Percentiles rank a stretch among this genome's conserved stretches.
phyloP scores from a whole-genome alignment of 192 early-diverging fungal species.

The Backusella tarrabulga region DNA sequence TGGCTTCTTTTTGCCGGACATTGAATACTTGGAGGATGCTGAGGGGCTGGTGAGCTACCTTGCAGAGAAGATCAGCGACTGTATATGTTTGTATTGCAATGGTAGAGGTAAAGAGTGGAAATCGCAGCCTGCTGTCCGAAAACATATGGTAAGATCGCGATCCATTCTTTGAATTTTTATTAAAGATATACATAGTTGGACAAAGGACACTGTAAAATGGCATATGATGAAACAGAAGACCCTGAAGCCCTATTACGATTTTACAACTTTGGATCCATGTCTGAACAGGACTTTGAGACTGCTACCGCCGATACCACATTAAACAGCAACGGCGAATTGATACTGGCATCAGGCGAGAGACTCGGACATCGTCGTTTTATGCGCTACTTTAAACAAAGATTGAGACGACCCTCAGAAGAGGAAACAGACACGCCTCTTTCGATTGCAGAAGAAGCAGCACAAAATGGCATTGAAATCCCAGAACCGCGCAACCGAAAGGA shows the following conservation, averaged over 20 bases:
- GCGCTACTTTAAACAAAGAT: slow-evolving; percentile 22
- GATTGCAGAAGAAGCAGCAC: neutral
- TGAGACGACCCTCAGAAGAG: neutral
- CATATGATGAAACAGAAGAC: slow-evolving; percentile 89
- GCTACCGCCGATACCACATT: neutral
- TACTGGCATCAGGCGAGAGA: slow-evolving; percentile 15
- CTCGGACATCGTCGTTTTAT: slow-evolving; percentile 21
- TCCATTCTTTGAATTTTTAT: no score
- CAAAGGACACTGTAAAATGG: slow-evolving; percentile 96
- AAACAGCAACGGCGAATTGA: slow-evolving; percentile 10
- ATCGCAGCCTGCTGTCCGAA: slow-evolving; percentile 84
- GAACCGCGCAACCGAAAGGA: slow-evolving; percentile 13
- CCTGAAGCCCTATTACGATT: slow-evolving; percentile 87
- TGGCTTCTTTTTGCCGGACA: slow-evolving; percentile 95
- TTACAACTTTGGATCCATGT: slow-evolving; percentile 84
- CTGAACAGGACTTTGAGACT: slow-evolving; percentile 28
- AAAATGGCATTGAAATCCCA: neutral
- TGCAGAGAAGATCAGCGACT: slow-evolving; percentile 88
- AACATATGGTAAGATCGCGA: slow-evolving; percentile 72
- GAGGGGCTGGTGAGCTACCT: slow-evolving; percentile 87
- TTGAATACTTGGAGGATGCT: slow-evolving; percentile 88
- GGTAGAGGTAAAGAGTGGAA: slow-evolving; percentile 82
- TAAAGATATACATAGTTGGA: slow-evolving; percentile 48
- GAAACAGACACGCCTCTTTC: neutral
- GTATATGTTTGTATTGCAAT: slow-evolving; percentile 95